Evolutionary conservation across 768 basidiomycete genomes (phyloP), one percentile per base, ranked within the genome.

Genomic region (Ephemerocybe angulata): DNA sequence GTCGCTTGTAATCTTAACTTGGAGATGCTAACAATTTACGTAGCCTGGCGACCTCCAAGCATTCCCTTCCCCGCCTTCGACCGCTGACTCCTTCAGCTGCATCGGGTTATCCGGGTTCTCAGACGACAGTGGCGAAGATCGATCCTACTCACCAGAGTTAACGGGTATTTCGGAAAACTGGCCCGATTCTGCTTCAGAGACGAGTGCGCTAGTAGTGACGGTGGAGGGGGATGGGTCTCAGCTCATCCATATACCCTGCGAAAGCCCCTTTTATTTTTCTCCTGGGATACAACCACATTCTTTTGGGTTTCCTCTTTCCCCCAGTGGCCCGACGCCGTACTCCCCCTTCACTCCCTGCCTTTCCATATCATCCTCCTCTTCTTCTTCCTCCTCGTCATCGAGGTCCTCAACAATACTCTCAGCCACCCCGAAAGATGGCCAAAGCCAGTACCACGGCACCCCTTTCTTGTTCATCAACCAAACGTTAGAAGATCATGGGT

Each of bases 261-360:
- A 70, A 49, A 77, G 70, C 38, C 71, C 70, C 3, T 78, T 76
- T 67, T 73, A 72, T 57, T 66, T 61, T 22, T 61, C 54, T 29
- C 67, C 70, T 27, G n/a, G n/a, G n/a, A 50, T 51, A 29, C 63
- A 69, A 25, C 59, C 64, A 21, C 66, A 63, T 51, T 65, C 68
- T 24, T 63, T 63, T 37, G 57, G 60, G 5, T 46, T 71, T 65
- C 53, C 71, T 65, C 29, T 73, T 67, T 57, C 63, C 38, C 60
- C 46, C 27, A 64, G 65, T 6, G 61, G 58, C 33, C 60, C 61
- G 29, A 62, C 64, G 37, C 62, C 66, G 50, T 58, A 35, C 21
- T 53, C 50, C 38, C 13, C 48, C 15, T 24, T 52, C 35, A 63
- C 67, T 40, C 62, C 60, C 4, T 57, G 31, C 31, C 43, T 38